Base-by-base conservation (phyloP, 2,329 filamentous ascomycete genomes). In the Monosporascus sp. region DNA sequence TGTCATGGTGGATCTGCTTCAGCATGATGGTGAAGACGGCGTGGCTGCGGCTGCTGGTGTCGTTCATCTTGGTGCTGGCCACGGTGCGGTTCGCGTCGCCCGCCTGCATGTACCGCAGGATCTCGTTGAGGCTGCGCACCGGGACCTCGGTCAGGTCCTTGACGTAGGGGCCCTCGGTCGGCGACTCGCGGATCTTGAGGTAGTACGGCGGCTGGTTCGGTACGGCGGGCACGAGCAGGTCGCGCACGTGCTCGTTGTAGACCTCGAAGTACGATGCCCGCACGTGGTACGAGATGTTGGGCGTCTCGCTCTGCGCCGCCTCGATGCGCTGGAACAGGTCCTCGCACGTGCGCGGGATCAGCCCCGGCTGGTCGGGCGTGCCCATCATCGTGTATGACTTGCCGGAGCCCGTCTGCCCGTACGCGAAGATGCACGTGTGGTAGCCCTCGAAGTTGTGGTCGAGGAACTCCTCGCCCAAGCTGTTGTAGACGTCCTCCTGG, bases 331-430 rank as follows among this genome's bases (percentile, higher is more conserved):
- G 86, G 69, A 99, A 99, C 49, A 99, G 80, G 71, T 97, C 94
- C 70, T 96, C 88, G 71, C 94, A 99, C 9, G 94, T 99, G 49
- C 92, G 84, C 7, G 94, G 94, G 60, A 99, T 99, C 52, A 99
- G 78, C 5, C 94, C 94, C 0, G 91, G 91, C 61, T 95, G 84
- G 31, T 94, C 88, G 6, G 86, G 79, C 1, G 81, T 86, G 44
- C 94, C 94, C 94, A 99, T 99, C 85, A 88, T 99, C 43, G 94
- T 97, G 74, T 97, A 99, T 69, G 90, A 96, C 77, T 99, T 99
- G 50, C 94, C 94, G 1, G 92, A 96, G 24, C 94, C 94, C 0
- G 94, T 99, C 76, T 99, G 94, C 11, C 94, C 94, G 66, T 99
- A 97, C 56, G 94, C 94, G 68, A 99, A 97, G 62, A 99, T 99